phyloP scores from a whole-genome alignment of 2,329 filamentous ascomycete genomes.

The Amauroascus niger region DNA sequence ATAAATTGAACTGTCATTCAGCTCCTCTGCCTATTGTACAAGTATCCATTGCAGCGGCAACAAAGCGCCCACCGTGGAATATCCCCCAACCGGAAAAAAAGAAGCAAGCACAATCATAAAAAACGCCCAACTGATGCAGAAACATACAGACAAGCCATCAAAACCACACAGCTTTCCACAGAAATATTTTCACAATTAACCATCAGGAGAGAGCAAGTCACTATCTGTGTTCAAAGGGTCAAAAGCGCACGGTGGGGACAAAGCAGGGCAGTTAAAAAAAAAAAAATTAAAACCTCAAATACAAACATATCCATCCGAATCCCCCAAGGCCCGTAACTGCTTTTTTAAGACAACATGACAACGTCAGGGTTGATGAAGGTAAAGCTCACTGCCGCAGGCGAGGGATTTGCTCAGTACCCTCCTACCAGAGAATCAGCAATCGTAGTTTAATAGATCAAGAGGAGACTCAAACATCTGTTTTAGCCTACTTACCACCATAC shows the following conservation, averaged over 20 bases:
- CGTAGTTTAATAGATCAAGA: background rate
- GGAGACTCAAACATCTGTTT: background rate
- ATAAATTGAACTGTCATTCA: background rate
- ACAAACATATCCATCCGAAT: conserved; percentile 2
- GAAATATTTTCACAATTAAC: background rate
- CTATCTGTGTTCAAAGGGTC: background rate
- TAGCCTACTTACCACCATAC: conserved; percentile 33
- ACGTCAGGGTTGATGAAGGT: background rate
- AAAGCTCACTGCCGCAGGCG: background rate
- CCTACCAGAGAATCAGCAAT: background rate
- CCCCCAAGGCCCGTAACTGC: background rate
- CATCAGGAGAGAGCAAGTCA: background rate
- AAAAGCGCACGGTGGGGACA: background rate
- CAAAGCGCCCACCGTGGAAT: background rate
- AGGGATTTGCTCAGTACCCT: conserved; percentile 1
- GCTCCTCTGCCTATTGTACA: background rate
- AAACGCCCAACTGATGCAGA: conserved; percentile 4
- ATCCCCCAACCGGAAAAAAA: background rate
- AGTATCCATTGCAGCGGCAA: background rate
- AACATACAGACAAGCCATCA: background rate
- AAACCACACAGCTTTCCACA: background rate
- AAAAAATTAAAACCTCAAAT: background rate
- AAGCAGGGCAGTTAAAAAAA: background rate
- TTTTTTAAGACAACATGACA: background rate
- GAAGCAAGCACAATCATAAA: background rate